Evolutionary conservation across 2,329 filamentous ascomycete species (phyloP).

Genomic region (Podosphaera aphanis): DNA sequence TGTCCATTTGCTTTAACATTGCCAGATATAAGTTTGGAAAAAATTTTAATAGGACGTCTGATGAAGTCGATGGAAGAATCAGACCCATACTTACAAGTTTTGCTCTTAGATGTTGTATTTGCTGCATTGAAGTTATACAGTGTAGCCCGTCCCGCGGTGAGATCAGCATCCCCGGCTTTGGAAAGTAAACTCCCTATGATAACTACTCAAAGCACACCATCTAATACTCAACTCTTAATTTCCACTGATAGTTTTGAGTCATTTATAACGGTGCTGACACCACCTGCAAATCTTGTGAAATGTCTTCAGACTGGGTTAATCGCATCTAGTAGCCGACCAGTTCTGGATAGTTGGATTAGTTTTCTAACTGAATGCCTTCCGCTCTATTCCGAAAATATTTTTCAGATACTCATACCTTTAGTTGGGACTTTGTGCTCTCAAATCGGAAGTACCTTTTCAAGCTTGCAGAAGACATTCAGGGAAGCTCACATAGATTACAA

Average conservation of each 20-base stretch:
- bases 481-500: slow-evolving; percentile 14
- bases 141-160: slow-evolving; percentile 7
- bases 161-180: slow-evolving; percentile 9
- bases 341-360: slow-evolving; percentile 77
- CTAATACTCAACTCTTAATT: slow-evolving; percentile 21
- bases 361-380: slow-evolving; percentile 69
- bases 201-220: slow-evolving; percentile 12
- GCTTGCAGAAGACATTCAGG: slow-evolving; percentile 42
- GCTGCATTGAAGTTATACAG: slow-evolving; percentile 46
- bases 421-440: slow-evolving; percentile 75
- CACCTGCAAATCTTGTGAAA: slow-evolving; percentile 51
- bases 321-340: slow-evolving; percentile 45
- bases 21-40: slow-evolving; percentile 42
- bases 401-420: slow-evolving; percentile 72
- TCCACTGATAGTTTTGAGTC: slow-evolving; percentile 20
- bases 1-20: slow-evolving; percentile 37
- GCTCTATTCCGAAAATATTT: slow-evolving; percentile 62
- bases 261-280: slow-evolving; percentile 17
- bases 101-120: slow-evolving; percentile 57
- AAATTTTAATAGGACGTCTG: slow-evolving; percentile 45
- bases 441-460: slow-evolving; percentile 47
- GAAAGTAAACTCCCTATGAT: slow-evolving; percentile 10
- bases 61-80: slow-evolving; percentile 32
- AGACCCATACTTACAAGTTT: slow-evolving; percentile 50
- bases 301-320: slow-evolving; percentile 66